Conservation (phyloP, 2,329 filamentous ascomycete genomes). For the Fusarium euwallaceae region DNA sequence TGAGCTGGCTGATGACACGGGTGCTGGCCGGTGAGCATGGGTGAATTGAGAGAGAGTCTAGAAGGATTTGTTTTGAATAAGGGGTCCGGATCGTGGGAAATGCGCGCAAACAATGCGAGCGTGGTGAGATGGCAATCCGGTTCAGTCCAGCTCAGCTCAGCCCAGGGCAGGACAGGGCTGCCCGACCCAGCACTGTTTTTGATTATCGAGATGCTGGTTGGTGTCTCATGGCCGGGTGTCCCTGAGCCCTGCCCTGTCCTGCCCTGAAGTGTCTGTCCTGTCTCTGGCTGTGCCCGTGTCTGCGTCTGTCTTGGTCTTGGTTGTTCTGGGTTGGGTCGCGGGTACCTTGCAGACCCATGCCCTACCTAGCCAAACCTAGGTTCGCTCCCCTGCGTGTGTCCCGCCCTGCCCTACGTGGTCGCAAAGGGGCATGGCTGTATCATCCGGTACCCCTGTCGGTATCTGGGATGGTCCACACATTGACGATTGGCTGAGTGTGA, state of each 20-base stretch:
- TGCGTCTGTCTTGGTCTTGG: neutral
- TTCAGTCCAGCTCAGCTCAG: neutral
- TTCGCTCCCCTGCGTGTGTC: neutral
- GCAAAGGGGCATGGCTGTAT: conserved; percentile 4
- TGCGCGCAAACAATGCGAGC: conserved; percentile 13
- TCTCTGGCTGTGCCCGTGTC: conserved; percentile 2
- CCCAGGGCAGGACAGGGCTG: neutral
- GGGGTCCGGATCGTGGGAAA: conserved; percentile 9
- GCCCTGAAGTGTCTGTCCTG: neutral
- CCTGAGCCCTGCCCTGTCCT: neutral
- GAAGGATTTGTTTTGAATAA: conserved; percentile 24
- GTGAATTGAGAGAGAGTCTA: conserved; percentile 10
- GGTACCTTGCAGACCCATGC: conserved; percentile 45
- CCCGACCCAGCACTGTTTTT: neutral
- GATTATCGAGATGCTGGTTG: conserved; percentile 15
- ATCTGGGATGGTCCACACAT: conserved; percentile 11
- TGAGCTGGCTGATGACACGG: conserved; percentile 21
- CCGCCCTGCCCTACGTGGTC: conserved; percentile 29
- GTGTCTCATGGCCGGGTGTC: conserved; percentile 1
- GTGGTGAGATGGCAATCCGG: conserved; percentile 15
- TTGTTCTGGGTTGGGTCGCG: conserved; percentile 34
- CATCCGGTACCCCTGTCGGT: neutral
- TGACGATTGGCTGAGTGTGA: conserved; percentile 17
- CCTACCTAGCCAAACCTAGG: conserved; percentile 11
- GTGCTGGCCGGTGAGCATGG: conserved; percentile 6